Base-by-base conservation (phyloP, 2,329 filamentous ascomycete species). In the Neoarthrinium moseri region DNA sequence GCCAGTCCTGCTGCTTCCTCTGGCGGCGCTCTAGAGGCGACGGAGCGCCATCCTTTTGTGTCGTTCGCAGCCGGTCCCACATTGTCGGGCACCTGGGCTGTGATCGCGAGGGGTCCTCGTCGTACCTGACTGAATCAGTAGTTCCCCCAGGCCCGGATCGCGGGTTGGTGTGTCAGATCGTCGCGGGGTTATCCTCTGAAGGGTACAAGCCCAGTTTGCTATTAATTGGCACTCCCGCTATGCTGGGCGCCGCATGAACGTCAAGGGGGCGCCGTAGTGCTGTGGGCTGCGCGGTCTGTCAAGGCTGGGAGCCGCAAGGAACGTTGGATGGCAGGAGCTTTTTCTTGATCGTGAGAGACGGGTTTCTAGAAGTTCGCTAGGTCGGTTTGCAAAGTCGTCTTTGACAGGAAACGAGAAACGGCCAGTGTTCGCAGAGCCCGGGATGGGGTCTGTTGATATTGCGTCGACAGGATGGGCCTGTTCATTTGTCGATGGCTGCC, bases 21-120 rank as follows among this genome's bases (percentile, higher is more conserved):
- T 56, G 55, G 24, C 55, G 49, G 18, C 59, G 29, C 11, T 7
- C 22, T 12, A 18, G 24, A 23, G 37, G 21, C 27, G 50, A 24
- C 26, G 56, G 45, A 20, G 50, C 48, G 22, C 48, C 52, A 23
- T 49, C 53, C 24, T 36, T 40, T 51, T 53, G 56, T 33, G 45
- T 45, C 32, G 55, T 56, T 49, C 58, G 62, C 40, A 68, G 53
- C 23, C 64, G 64, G 53, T 68, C 65, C 61, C 63, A 68, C 66
- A 69, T 68, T 50, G 51, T 48, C 29, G 50, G 41, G n/a, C n/a
- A n/a, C 52, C 49, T 54, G 33, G 10, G 27, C 11, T 15, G 15
- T 10, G 27, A 21, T 18, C 27, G 15, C 13, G 15, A 26, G 23
- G 30, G 12, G 29, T 36, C 20, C 15, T 34, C 22, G n/a, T n/a